These are phyloP conservation scores for Aspergillus arachidicola DNA, from an alignment of 2,329 filamentous ascomycete genomes.

Conservation along the genomic window DNA sequence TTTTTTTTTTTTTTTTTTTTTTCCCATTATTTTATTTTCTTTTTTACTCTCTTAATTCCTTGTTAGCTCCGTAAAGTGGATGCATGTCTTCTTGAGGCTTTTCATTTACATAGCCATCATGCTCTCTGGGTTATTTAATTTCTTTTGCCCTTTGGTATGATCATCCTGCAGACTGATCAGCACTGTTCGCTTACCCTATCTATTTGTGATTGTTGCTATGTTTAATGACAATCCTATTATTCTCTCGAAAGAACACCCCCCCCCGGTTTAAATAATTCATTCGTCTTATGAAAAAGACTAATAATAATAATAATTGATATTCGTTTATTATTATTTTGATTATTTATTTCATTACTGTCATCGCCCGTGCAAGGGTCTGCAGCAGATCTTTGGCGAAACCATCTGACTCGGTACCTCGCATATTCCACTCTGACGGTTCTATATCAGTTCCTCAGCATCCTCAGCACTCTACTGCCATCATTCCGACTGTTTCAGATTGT, in stretches of 20 bases:
- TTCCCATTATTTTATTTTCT: neutral
- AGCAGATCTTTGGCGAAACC: constrained; percentile 6
- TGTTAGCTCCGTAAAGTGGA: neutral
- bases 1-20: neutral
- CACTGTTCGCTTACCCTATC: constrained; percentile 10
- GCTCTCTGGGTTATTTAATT: neutral
- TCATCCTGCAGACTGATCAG: constrained; percentile 12
- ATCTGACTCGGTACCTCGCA: constrained; percentile 8
- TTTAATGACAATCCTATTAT: constrained; percentile 6
- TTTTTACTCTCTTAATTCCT: constrained; percentile 1
- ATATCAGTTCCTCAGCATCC: constrained; percentile 12
- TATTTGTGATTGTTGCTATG: constrained; percentile 3
- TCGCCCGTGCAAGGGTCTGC: constrained; percentile 4
- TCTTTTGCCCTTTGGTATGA: constrained; percentile 5
- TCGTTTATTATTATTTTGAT: neutral
- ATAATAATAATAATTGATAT: constrained; percentile 5
- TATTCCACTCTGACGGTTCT: constrained; percentile 16
- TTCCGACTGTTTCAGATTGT: constrained; percentile 19
- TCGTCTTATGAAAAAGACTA: neutral
- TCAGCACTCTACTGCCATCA: constrained; percentile 17
- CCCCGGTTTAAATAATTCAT: constrained; percentile 1
- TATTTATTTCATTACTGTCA: neutral
- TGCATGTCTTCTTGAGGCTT: constrained; percentile 2
- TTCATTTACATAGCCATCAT: constrained; percentile 9
- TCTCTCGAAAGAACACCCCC: neutral